Base-by-base conservation (phyloP, 202 grass and related monocot species). In the Digitaria exilis region DNA sequence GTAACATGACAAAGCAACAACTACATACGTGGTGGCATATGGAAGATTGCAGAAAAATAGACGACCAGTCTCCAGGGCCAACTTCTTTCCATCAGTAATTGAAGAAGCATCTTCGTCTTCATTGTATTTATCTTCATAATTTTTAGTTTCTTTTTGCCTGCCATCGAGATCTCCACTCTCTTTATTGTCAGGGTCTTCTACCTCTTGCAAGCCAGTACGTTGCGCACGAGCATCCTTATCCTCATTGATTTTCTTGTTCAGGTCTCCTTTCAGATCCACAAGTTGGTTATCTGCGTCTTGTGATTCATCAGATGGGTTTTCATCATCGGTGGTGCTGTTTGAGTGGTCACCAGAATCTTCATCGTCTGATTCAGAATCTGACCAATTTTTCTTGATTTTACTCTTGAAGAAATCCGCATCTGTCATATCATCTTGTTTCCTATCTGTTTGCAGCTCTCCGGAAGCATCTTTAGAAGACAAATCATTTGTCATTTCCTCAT, bases 21-120 rank as follows among this genome's bases (percentile, higher is more conserved):
- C 42, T 86, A 71, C 85, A 28, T 87, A 98, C 96, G 77, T 98
- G 62, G 96, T 84, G 51, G 90, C 92, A 89, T 98, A 98, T 54
- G 92, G 89, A 87, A 95, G 96, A 75, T 98, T 98, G 85, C 92
- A 89, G 72, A 98, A 60, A 81, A 90, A 98, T 84, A 98, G 82
- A 42, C 96, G 96, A 8, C 96, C 96, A 35, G 85, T 91, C 79
- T 98, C 96, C 79, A 98, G 82, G 73, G 88, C 90, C 67, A 89
- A 82, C 75, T 93, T 95, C 71, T 86, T 93, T 64, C 90, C 90
- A 82, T 97, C 90, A 69, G 72, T 85, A 85, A 75, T 69, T 84
- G 71, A 88, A 84, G 83, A 76, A 46, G 76, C 52, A 69, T 88
- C 81, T 6, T 78, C 86, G 74, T 83, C 71, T 73, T 85, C 83